Base-by-base conservation (phyloP, 2,329 filamentous ascomycete genomes). In the Aspergillus sp. region DNA sequence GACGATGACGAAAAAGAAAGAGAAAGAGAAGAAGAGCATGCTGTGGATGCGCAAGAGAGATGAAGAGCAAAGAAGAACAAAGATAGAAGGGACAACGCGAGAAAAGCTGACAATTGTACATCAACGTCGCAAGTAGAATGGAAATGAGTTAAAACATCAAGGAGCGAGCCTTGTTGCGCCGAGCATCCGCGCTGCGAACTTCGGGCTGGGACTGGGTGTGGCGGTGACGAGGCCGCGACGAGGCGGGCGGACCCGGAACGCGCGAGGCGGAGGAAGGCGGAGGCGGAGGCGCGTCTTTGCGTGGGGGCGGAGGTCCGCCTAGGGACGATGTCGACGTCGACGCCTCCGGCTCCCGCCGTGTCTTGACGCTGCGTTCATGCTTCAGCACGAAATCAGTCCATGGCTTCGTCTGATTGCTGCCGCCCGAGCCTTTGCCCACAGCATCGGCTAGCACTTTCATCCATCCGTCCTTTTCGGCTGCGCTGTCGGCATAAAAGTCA, bases 401-500 rank as follows among this genome's bases (percentile, higher is more conserved):
- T n/a, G 80, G 79, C 68, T 84, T 86, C 57, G 77, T 72, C 50
- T 78, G 72, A 42, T 78, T 78, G 32, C 74, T 75, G 12, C 76
- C 72, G 7, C 75, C 69, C 12, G 75, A 69, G 46, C 84, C 81
- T 65, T 86, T 87, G 63, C 86, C 86, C 2, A 88, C 82, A 12
- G 82, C 81, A 57, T 98, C 92, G 3, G 84, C 84, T 22, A 99
- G 85, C 14, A 92, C 90, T 73, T 87, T 88, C 90, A 99, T 95
- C 95, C 95, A 99, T 56, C 87, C 90, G 50, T 96, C 91, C 79
- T 98, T 99, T 72, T 95, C 90, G 45, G 86, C 86, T 1, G 88
- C 85, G 32, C 87, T 93, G 76, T 98, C 94, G 71, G 94, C 95
- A 73, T 99, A 98, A 75, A 98, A 98, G 81, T 98, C 94, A 73